A percentile compares a stretch with the other conserved stretches of the same genome.
Conservation (phyloP, 768 basidiomycete genomes). For the Suillus americanus region DNA sequence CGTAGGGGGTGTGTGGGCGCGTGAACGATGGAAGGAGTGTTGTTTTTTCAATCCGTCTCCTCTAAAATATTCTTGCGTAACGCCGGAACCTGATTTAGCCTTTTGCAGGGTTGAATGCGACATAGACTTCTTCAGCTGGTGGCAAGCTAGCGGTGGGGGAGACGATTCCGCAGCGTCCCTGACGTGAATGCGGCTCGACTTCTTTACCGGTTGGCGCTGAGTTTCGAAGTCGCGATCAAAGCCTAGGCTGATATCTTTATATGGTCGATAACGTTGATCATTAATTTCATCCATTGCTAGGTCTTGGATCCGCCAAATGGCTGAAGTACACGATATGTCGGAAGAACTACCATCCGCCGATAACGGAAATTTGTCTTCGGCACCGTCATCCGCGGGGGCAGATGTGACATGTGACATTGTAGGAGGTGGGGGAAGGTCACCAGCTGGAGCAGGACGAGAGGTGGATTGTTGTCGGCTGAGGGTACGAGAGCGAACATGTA, state of each 20-base stretch:
- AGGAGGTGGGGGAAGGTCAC: conserved; percentile 46
- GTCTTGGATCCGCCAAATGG: conserved; percentile 32
- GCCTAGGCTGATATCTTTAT: conserved; percentile 25
- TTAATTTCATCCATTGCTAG: conserved; percentile 25
- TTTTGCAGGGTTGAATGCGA: conserved; percentile 57
- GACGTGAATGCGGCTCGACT: not conserved
- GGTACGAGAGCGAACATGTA: conserved; percentile 27
- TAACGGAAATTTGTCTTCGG: conserved; percentile 11
- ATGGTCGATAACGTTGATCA: conserved; percentile 24
- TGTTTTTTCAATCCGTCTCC: conserved; percentile 46
- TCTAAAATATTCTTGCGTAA: conserved; percentile 20
- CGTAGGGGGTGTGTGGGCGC: conserved; percentile 49
- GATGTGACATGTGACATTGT: conserved; percentile 28
- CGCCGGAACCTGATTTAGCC: conserved; percentile 5
- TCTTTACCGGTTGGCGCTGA: conserved; percentile 1
- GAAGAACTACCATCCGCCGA: conserved; percentile 14
- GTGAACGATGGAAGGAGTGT: conserved; percentile 62
- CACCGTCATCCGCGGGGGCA: conserved; percentile 1
- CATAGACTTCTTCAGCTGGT: conserved; percentile 44
- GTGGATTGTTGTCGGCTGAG: conserved; percentile 44
- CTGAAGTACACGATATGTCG: conserved; percentile 45
- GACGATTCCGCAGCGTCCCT: not conserved
- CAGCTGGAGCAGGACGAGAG: conserved; percentile 34
- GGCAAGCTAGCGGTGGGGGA: not conserved
- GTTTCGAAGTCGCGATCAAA: conserved; percentile 4